phyloP scores from a whole-genome alignment of 202 grass and related monocot genomes.

The Panicum virgatum region DNA sequence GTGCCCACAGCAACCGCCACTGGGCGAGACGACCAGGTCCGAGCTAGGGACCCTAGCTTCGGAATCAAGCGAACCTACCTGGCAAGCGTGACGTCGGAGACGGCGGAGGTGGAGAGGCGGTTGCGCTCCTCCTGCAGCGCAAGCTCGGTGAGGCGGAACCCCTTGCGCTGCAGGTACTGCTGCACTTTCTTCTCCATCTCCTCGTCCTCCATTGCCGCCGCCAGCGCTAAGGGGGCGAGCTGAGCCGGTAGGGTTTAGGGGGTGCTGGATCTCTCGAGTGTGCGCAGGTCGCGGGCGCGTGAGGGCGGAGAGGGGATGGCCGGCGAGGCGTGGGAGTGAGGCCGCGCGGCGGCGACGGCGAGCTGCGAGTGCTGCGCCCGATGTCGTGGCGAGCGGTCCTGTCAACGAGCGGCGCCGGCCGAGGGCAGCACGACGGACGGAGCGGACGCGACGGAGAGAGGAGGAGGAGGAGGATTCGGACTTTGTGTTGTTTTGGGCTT shows the following conservation, averaged over 20 bases:
- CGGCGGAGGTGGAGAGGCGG: conserved; percentile 64
- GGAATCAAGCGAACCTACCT: conserved; percentile 41
- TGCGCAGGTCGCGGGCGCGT: not conserved
- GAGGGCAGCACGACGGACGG: not conserved
- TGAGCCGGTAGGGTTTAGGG: conserved; percentile 9
- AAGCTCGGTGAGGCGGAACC: conserved; percentile 83
- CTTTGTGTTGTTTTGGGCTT: no score
- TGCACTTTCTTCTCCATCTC: conserved; percentile 95
- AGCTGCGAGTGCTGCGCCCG: not conserved
- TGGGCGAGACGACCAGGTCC: not conserved
- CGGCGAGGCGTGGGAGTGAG: not conserved
- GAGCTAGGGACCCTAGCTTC: not conserved
- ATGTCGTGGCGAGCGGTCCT: not conserved
- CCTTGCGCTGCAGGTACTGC: conserved; percentile 89
- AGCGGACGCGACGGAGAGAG: not conserved
- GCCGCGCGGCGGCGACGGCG: not conserved
- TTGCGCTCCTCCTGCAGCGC: conserved; percentile 88
- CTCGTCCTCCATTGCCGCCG: conserved; percentile 79
- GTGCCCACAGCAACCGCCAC: not conserved
- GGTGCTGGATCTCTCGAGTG: conserved; percentile 2
- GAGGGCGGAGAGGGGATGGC: not conserved
- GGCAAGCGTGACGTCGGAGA: conserved; percentile 53
- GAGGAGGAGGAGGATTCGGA: no score
- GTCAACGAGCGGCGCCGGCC: not conserved
- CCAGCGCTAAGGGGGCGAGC: not conserved